Evolutionary conservation across 345 rosid genomes (phyloP).

Genomic region (Cardamine chenopodiifolia): DNA sequence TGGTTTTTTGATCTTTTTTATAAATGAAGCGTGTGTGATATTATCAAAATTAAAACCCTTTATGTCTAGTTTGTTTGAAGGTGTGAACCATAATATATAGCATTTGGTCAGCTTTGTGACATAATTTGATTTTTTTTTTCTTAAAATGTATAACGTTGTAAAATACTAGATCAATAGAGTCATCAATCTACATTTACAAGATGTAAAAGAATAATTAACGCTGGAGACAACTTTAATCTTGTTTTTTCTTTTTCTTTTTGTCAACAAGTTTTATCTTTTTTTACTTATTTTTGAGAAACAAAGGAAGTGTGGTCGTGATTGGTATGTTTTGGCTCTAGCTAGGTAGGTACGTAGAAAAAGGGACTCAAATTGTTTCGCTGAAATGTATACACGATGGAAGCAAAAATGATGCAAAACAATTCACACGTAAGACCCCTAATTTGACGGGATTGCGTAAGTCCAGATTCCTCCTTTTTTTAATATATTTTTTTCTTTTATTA

Average conservation of each 20-base stretch:
- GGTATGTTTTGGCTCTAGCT: constrained; percentile 7
- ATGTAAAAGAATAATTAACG: neutral
- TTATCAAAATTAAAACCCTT: neutral
- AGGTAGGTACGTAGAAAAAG: neutral
- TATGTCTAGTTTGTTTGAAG: neutral
- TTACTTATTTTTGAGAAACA: no score
- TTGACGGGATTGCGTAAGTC: neutral
- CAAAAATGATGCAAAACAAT: neutral
- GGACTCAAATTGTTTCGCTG: neutral
- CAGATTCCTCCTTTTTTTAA: neutral
- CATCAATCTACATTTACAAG: neutral
- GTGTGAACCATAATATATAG: neutral
- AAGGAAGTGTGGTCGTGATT: constrained; percentile 1
- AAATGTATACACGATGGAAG: no score
- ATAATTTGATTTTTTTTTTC: neutral
- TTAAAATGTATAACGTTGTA: neutral
- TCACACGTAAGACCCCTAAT: neutral
- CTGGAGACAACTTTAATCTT: constrained; percentile 1
- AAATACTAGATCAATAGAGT: neutral
- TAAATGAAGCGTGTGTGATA: neutral
- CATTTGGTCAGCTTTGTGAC: neutral
- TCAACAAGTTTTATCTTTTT: neutral
- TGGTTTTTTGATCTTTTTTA: neutral
- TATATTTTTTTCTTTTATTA: neutral
- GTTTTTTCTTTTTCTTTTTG: no score